These are phyloP conservation scores for Erysiphe neolycopersici DNA, from an alignment of 2,329 filamentous ascomycete genomes.

Conservation along the genomic window DNA sequence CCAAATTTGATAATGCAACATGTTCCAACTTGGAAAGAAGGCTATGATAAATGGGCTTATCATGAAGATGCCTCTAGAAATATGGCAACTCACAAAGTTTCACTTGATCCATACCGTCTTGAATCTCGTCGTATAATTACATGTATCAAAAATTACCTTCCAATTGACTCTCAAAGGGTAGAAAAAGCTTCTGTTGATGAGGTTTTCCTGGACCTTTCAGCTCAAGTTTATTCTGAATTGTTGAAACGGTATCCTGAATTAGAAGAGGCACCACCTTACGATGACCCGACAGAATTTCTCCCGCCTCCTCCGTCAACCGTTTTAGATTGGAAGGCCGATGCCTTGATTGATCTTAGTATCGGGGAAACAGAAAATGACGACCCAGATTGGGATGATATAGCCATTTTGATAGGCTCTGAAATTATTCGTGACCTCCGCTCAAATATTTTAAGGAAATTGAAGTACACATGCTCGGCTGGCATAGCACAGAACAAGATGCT, in stretches of 20 bases:
- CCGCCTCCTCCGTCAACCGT: constrained; percentile 47
- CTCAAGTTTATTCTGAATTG: constrained; percentile 51
- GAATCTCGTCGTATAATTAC: constrained; percentile 63
- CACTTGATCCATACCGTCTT: constrained; percentile 69
- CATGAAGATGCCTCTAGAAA: constrained; percentile 52
- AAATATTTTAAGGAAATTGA: constrained; percentile 38
- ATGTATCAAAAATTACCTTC: constrained; percentile 47
- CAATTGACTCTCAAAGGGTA: constrained; percentile 37
- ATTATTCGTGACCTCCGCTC: constrained; percentile 55
- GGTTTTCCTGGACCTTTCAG: constrained; percentile 77
- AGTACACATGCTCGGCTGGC: constrained; percentile 81
- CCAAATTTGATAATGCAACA: constrained; percentile 68
- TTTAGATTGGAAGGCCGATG: constrained; percentile 62
- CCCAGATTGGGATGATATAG: constrained; percentile 91
- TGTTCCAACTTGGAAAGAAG: constrained; percentile 84
- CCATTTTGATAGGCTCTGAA: constrained; percentile 63
- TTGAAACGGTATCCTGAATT: constrained; percentile 56
- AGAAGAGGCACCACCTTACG: constrained; percentile 36
- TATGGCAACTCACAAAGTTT: constrained; percentile 79
- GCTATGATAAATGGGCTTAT: constrained; percentile 79
- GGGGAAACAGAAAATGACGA: constrained; percentile 48
- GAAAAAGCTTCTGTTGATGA: constrained; percentile 94
- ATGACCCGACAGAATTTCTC: constrained; percentile 42
- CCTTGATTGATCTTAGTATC: constrained; percentile 51
- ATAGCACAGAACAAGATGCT: constrained; percentile 84